Evolutionary conservation across 345 rosid genomes (phyloP).

Genomic region (Pistacia atlantica): DNA sequence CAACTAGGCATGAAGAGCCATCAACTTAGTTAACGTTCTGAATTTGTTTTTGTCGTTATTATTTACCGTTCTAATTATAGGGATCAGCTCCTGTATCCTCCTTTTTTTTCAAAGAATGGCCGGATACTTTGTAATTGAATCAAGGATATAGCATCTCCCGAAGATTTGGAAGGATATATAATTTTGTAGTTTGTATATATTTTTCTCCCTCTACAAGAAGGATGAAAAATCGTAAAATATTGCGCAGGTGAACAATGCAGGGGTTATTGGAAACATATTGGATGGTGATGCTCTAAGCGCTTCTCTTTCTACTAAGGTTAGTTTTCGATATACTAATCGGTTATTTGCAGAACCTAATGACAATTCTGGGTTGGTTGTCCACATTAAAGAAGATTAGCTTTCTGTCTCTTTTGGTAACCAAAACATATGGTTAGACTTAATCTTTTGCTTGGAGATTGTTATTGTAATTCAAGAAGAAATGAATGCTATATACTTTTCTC

Average conservation of each 20-base stretch:
- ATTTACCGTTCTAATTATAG: too few relatives aligned
- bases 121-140: too few relatives aligned
- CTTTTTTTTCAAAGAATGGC: too few relatives aligned
- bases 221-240: background rate
- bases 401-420: background rate
- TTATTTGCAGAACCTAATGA: background rate
- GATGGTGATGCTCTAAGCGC: slow-evolving; percentile 18
- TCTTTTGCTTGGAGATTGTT: background rate
- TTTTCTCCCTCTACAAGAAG: background rate
- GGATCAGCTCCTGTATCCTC: too few relatives aligned
- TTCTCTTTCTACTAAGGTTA: slow-evolving; percentile 18
- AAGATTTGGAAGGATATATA: too few relatives aligned
- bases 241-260: slow-evolving; percentile 55
- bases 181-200: too few relatives aligned
- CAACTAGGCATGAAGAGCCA: background rate
- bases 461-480: too few relatives aligned
- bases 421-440: background rate
- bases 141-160: too few relatives aligned
- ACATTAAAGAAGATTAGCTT: background rate
- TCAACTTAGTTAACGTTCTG: too few relatives aligned
- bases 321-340: background rate
- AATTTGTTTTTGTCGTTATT: background rate
- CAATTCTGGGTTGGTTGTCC: background rate
- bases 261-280: slow-evolving; percentile 19
- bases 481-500: too few relatives aligned